Evolutionary conservation across 805 yeast species (phyloP).

Genomic region (Candida methanosorbosa): DNA sequence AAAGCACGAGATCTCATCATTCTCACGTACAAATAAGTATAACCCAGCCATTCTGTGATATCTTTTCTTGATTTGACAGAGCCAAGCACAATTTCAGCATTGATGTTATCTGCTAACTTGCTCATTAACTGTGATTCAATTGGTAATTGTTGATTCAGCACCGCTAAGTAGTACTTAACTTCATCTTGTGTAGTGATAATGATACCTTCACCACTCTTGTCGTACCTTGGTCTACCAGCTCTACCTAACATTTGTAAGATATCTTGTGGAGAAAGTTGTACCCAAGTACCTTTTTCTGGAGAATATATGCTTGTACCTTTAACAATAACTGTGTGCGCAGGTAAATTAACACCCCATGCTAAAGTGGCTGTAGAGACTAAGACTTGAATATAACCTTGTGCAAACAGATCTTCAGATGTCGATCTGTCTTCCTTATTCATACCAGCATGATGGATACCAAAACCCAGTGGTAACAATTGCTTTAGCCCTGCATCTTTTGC

Average conservation of each 20-base stretch:
- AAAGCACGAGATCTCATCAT: constrained; percentile 65
- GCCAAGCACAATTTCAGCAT: constrained; percentile 83
- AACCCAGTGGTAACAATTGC: constrained; percentile 58
- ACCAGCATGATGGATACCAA: constrained; percentile 93
- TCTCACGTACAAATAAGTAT: constrained; percentile 71
- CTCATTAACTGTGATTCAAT: constrained; percentile 82
- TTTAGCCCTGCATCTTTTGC: constrained; percentile 46
- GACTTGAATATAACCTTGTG: constrained; percentile 78
- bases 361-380: constrained; percentile 87
- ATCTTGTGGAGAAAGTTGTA: constrained; percentile 89
- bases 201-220: constrained; percentile 87
- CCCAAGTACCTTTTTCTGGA: constrained; percentile 86
- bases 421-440: constrained; percentile 63
- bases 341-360: constrained; percentile 96
- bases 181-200: constrained; percentile 84
- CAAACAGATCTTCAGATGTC: constrained; percentile 76
- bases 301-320: constrained; percentile 92
- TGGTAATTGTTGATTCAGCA: constrained; percentile 85
- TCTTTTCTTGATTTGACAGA: constrained; percentile 50
- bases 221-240: constrained; percentile 96
- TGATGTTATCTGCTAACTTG: constrained; percentile 61
- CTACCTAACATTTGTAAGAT: constrained; percentile 95
- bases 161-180: constrained; percentile 79
- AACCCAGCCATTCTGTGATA: constrained; percentile 74
- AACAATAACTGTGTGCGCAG: constrained; percentile 90